These are phyloP conservation scores for Fusarium pininemorale DNA, from an alignment of 2,329 filamentous ascomycete species.

Conservation along the genomic window DNA sequence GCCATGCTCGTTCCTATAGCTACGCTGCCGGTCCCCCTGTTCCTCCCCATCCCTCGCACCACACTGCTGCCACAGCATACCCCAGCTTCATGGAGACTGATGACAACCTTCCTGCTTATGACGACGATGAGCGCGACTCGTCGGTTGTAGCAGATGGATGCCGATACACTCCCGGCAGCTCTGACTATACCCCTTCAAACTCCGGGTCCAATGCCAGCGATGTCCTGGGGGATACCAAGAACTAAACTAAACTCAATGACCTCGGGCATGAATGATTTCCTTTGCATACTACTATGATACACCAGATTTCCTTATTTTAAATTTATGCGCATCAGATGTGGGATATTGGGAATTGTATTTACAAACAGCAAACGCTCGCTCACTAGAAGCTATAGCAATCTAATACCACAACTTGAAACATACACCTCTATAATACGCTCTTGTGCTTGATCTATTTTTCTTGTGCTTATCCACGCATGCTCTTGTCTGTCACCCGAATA, in stretches of 20 bases:
- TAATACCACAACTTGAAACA: slow-evolving; percentile 24
- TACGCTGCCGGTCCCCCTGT: slow-evolving; percentile 12
- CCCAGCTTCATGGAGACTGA: slow-evolving; percentile 33
- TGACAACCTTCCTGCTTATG: slow-evolving; percentile 56
- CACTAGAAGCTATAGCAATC: slow-evolving; percentile 23
- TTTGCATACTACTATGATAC: slow-evolving; percentile 27
- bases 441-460: neutral
- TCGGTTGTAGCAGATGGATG: slow-evolving; percentile 56
- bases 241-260: slow-evolving; percentile 23
- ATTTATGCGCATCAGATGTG: slow-evolving; percentile 14
- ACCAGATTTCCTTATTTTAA: slow-evolving; percentile 20
- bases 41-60: slow-evolving; percentile 32
- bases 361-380: slow-evolving; percentile 4
- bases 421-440: neutral
- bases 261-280: slow-evolving; percentile 7
- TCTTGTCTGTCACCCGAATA: slow-evolving; percentile 64
- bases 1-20: slow-evolving; percentile 13
- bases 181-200: slow-evolving; percentile 36
- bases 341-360: neutral
- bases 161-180: slow-evolving; percentile 50
- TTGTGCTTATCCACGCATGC: neutral
- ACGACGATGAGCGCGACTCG: slow-evolving; percentile 45
- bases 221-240: slow-evolving; percentile 38
- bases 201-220: slow-evolving; percentile 33
- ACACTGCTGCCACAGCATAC: slow-evolving; percentile 34